Evolutionary conservation across 768 basidiomycete species (phyloP), one percentile per base, ranked within the genome.

Genomic region (Pisolithus orientalis): DNA sequence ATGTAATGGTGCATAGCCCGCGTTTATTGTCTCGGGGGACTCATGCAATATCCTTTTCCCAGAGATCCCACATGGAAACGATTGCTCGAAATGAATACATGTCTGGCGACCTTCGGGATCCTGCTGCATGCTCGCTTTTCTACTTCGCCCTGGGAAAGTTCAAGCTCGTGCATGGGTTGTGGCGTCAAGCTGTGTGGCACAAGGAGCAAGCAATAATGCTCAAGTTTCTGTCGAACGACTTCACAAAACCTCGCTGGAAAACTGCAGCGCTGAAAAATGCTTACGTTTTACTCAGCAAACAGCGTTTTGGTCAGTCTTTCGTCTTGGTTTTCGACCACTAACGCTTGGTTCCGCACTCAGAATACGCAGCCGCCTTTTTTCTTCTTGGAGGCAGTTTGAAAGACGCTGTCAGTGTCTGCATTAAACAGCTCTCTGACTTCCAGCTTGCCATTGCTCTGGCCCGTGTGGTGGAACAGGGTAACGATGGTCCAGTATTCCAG

Each of bases 311-410:
- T 94, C 46, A 40, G 86, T 70, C 27, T 16, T 17, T 43, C 14
- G 27, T 29, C 24, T 16, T n/a, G 29, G 29, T 42, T 6, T 17
- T 27, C 11, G 24, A 25, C n/a, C 47, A 46, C 39, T 40, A 28
- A 13, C 11, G 34, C 40, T 64, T 27, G 57, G 49, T 27, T 25
- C 29, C 24, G 16, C 51, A 7, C 17, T 11, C 63, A 97, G 96
- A 93, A 65, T 98, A 97, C 63, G 94, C 96, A n/a, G 94, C 94
- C 0, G 94, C 94, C 1, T 99, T 99, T 72, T 99, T 99, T 74
- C 75, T 99, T 39, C 80, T 99, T 0, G 95, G 92, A 7, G 86
- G 84, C 24, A 83, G 85, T 40, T 70, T 95, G 34, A 90, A 87
- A 67, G 96, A 98, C 58, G 94, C 95, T 2, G 88, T 94, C 31